These are phyloP conservation scores for Hippophae rhamnoides DNA, from an alignment of 306 rosid species.

Conservation along the genomic window DNA sequence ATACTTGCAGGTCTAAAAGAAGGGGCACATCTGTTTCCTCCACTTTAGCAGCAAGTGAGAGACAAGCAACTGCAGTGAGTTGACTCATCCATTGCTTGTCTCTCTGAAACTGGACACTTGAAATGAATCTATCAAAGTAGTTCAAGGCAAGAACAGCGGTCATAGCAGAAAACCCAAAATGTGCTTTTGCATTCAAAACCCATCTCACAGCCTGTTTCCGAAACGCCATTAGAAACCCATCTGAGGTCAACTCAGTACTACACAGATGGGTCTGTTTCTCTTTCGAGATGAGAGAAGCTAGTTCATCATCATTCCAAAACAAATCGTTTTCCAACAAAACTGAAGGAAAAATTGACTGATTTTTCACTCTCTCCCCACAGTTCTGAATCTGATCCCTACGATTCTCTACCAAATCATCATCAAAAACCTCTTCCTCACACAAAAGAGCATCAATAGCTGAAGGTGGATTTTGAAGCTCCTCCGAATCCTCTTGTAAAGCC, in stretches of 20 bases:
- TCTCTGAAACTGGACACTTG: slow-evolving; percentile 33
- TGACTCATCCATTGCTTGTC: slow-evolving; percentile 76
- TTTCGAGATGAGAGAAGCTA: slow-evolving; percentile 47
- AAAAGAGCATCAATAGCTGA: slow-evolving; percentile 40
- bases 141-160: slow-evolving; percentile 58
- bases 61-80: slow-evolving; percentile 56
- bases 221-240: slow-evolving; percentile 33
- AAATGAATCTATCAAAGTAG: slow-evolving; percentile 72
- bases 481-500: slow-evolving; percentile 33
- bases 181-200: no score
- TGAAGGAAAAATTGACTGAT: slow-evolving; percentile 31
- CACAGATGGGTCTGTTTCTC: slow-evolving; percentile 43
- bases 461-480: slow-evolving; percentile 27
- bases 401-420: slow-evolving; percentile 27
- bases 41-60: slow-evolving; percentile 69
- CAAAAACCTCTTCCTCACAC: slow-evolving; percentile 42
- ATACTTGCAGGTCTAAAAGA: slow-evolving; percentile 69
- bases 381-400: slow-evolving; percentile 13
- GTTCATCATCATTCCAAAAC: slow-evolving; percentile 48
- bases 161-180: slow-evolving; percentile 36
- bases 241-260: slow-evolving; percentile 11
- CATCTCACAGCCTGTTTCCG: slow-evolving; percentile 36
- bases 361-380: slow-evolving; percentile 15
- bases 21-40: slow-evolving; percentile 71
- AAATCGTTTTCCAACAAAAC: slow-evolving; percentile 33